Base-by-base conservation (phyloP, 2,329 filamentous ascomycete species). In the Talaromyces pinophilus region DNA sequence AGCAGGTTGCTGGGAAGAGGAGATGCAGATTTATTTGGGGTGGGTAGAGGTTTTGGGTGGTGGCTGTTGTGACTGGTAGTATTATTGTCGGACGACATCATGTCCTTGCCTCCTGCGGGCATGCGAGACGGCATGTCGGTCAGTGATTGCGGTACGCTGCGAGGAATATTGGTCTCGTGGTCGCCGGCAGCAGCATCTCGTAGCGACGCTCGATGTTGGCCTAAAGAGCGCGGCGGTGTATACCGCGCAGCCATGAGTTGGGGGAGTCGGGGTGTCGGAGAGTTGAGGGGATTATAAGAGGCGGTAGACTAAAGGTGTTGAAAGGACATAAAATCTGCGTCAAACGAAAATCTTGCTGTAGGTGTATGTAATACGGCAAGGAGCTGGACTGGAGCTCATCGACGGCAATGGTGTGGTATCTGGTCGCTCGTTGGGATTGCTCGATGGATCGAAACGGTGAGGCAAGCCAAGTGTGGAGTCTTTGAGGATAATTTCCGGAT, bases 1-100 rank as follows among this genome's bases (percentile, higher is more conserved):
- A 88, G 82, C n/a, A 88, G 83, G 71, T 84, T 88, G 69, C 86
- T 82, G 40, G 86, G 85, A 68, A 88, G 83, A 22, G 79, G 81
- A 44, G 84, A 78, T 68, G 81, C 74, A 38, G 84, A 80, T 69
- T 84, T 84, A 46, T 81, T 83, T 66, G 83, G 82, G 22, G 84
- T 83, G 66, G 82, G 81, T 62, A 85, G 82, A 38, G 75, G 73
- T 68, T 75, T 77, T 33, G 77, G 74, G 62, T 76, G 75, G 46
- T 68, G 62, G 66, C 52, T 67, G 19, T 30, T 67, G 19, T 60
- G 57, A 60, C 46, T 62, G 62, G n/a, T 63, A 22, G 66, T 72
- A 73, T 48, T 76, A 48, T 28, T 33, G 15, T 59, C 55, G 70
- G 59, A 76, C 67, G 42, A 71, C 69, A 63, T 72, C 69, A 64